Base-by-base conservation (phyloP, 768 basidiomycete species). In the Phlegmacium glaucopus region DNA sequence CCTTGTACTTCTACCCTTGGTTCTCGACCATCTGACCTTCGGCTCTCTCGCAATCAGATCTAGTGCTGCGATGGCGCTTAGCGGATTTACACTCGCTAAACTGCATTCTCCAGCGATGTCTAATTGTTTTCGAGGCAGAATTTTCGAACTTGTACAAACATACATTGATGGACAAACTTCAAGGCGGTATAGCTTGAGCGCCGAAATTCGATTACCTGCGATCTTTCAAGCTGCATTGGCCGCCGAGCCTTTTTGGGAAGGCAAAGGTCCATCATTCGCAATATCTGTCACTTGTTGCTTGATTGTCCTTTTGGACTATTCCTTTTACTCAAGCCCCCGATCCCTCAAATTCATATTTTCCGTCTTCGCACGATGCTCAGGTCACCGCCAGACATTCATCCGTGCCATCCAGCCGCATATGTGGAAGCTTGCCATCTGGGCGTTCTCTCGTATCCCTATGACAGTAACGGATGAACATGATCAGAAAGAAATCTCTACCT, bases 341-440 rank as follows among this genome's bases (percentile, higher is more conserved):
- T 41, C 57, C 2, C 39, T 60, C 26, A 54, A 50, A 30, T 37
- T 56, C n/a, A 32, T 56, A 3, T 45, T 57, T 29, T 15, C 29
- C 3, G 35, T 49, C 12, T 47, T 62, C 18, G 39, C 38, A 4
- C 42, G 41, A 44, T 46, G 42, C 15, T 45, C 38, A 6, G 39
- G 41, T 9, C 54, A 53, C 30, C 43, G 30, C 9, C 15, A 32
- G 12, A 34, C 44, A 6, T 28, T 36, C 11, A 30, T 53, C 9
- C 42, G 44, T 3, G 4, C 40, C 17, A 27, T 45, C 9, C 61
- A 60, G 18, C 37, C 54, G 4, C 56, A 53, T 38, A 25, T 76
- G 16, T 85, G 82, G 82, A 69, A 66, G 43, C 71, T 76, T 43
- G 64, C 83, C 22, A 61, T 83, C 16, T 84, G 83, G 82, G 72